Percentiles rank a stretch among this genome's conserved stretches.
These are phyloP conservation scores for Pistacia atlantica DNA, from an alignment of 345 rosid species.

Conservation along the genomic window DNA sequence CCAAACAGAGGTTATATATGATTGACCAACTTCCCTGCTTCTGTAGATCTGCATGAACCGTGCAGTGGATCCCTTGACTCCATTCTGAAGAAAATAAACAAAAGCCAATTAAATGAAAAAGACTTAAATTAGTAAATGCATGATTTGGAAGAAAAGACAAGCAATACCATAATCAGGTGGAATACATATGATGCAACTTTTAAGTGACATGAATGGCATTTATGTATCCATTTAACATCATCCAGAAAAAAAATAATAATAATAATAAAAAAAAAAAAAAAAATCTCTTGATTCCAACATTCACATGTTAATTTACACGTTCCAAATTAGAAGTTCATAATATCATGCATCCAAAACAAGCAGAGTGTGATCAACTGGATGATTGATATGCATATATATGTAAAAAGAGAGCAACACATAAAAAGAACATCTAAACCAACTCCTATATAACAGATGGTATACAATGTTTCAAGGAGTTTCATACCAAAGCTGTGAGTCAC, in stretches of 20 bases:
- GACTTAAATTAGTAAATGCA: neutral
- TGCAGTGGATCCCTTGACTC: slow-evolving; percentile 32
- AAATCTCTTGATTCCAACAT: neutral
- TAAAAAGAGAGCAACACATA: no score
- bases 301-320: neutral
- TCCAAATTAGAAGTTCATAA: neutral
- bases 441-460: no score
- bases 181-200: neutral
- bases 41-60: slow-evolving; percentile 76
- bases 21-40: slow-evolving; percentile 97
- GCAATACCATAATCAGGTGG: neutral
- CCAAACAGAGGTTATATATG: slow-evolving; percentile 81
- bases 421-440: no score
- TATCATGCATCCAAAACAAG: neutral
- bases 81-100: slow-evolving; percentile 37
- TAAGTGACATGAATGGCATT: neutral
- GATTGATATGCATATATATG: no score
- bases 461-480: no score
- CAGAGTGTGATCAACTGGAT: no score
- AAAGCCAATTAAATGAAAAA: neutral
- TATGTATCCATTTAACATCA: neutral
- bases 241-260: neutral
- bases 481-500: no score
- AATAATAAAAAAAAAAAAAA: no score
- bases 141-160: neutral